Conservation (phyloP, 148 eudicot genomes). For the Vaccinium darrowii region DNA sequence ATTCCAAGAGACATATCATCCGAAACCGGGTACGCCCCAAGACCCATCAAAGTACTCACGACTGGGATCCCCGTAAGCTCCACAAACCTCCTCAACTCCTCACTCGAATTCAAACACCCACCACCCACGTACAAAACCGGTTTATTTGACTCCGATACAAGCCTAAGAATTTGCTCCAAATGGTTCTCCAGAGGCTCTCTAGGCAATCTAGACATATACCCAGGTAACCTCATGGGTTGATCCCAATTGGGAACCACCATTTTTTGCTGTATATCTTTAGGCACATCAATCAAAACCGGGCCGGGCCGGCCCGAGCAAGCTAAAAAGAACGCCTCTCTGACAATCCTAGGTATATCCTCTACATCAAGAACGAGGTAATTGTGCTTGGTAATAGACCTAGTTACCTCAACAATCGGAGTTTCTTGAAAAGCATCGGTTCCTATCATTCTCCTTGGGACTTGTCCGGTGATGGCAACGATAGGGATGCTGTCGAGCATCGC, state of each 20-base stretch:
- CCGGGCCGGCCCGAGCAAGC: constrained; percentile 81
- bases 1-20: constrained; percentile 62
- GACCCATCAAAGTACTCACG: constrained; percentile 88
- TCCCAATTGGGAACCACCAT: constrained; percentile 76
- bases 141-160: constrained; percentile 58
- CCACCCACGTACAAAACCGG: constrained; percentile 89
- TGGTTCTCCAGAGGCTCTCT: constrained; percentile 29
- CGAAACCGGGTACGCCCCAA: constrained; percentile 61
- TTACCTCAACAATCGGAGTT: constrained; percentile 94
- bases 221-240: constrained; percentile 51
- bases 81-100: constrained; percentile 67
- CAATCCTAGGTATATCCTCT: constrained; percentile 80
- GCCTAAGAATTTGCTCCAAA: constrained; percentile 71
- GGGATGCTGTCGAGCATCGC: constrained; percentile 80
- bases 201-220: constrained; percentile 72
- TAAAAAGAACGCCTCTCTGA: constrained; percentile 71
- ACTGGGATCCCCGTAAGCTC: constrained; percentile 78
- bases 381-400: constrained; percentile 82
- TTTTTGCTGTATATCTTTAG: constrained; percentile 91
- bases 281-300: constrained; percentile 80
- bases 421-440: constrained; percentile 94
- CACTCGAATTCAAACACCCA: constrained; percentile 77
- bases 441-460: constrained; percentile 84
- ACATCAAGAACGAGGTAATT: constrained; percentile 79
- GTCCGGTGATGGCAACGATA: constrained; percentile 81